A percentile compares a stretch with the other conserved stretches of the same genome.
Evolutionary conservation across 371 early-diverging fungal genomes (phyloP).

Genomic region (Zopfochytrium polystomum): DNA sequence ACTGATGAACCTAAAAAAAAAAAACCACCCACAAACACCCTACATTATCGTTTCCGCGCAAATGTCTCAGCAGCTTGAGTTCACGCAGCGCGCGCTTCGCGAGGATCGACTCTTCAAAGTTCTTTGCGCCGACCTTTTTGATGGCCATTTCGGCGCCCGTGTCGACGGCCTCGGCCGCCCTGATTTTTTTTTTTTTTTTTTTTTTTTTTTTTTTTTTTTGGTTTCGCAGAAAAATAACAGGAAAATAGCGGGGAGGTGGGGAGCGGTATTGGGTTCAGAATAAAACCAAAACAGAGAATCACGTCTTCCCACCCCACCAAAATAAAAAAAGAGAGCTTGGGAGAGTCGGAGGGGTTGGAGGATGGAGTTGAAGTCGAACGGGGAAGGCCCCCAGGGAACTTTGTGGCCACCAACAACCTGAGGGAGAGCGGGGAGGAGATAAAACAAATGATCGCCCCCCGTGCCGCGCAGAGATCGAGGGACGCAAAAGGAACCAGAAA

Average conservation of each 20-base stretch:
- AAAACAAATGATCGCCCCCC: background rate
- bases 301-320: too few relatives aligned
- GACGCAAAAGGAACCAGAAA: too few relatives aligned
- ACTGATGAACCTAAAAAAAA: background rate
- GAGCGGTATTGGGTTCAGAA: too few relatives aligned
- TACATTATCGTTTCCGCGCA: slow-evolving; percentile 55
- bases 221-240: too few relatives aligned
- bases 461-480: background rate
- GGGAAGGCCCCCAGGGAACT: background rate
- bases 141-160: slow-evolving; percentile 48
- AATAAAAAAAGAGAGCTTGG: too few relatives aligned
- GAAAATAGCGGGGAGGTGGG: too few relatives aligned
- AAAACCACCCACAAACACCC: background rate
- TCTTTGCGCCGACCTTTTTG: slow-evolving; percentile 49
- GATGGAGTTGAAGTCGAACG: too few relatives aligned
- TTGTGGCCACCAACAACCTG: background rate
- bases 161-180: slow-evolving; percentile 42
- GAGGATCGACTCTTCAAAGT: slow-evolving; percentile 51
- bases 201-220: background rate
- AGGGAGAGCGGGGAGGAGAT: background rate
- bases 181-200: slow-evolving; percentile 8
- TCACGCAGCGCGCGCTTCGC: slow-evolving; percentile 56
- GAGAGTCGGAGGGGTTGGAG: too few relatives aligned
- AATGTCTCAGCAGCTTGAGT: slow-evolving; percentile 51
- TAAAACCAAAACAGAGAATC: too few relatives aligned